These are phyloP conservation scores for Theileria annulata DNA, from an alignment of 169 alveolate species.

Conservation along the genomic window DNA sequence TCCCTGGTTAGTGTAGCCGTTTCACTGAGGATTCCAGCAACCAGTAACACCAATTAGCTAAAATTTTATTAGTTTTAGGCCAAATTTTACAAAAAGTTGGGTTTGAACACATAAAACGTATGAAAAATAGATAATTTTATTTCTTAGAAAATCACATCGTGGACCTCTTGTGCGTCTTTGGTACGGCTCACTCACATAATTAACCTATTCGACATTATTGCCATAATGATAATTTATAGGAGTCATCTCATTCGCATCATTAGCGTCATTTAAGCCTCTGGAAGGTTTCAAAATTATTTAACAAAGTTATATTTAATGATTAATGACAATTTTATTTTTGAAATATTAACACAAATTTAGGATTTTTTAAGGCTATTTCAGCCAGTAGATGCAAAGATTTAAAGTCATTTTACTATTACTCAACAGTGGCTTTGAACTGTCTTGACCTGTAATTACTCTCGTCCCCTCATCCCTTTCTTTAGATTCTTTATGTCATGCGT, in stretches of 20 bases:
- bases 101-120: constrained; percentile 8
- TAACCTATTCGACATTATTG: not conserved
- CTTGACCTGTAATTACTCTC: constrained; percentile 42
- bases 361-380: constrained; percentile 47
- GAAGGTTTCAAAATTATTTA: constrained; percentile 14
- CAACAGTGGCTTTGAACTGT: constrained; percentile 43
- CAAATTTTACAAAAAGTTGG: not conserved
- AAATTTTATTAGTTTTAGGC: constrained; percentile 17
- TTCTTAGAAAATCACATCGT: constrained; percentile 1
- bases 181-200: not conserved
- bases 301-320: not conserved
- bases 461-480: not conserved
- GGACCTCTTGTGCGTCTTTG: constrained; percentile 24
- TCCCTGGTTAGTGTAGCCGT: constrained; percentile 27
- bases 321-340: not conserved
- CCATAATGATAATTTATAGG: constrained; percentile 11
- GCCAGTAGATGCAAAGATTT: constrained; percentile 42
- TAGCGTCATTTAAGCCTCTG: constrained; percentile 40
- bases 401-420: constrained; percentile 17
- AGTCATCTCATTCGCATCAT: constrained; percentile 14
- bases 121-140: not conserved
- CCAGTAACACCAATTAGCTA: constrained; percentile 9
- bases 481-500: constrained; percentile 32
- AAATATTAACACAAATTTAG: constrained; percentile 1
- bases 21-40: constrained; percentile 33